Evolutionary conservation across 495 filamentous ascomycete genomes (phyloP).

Genomic region (Tuber borchii): DNA sequence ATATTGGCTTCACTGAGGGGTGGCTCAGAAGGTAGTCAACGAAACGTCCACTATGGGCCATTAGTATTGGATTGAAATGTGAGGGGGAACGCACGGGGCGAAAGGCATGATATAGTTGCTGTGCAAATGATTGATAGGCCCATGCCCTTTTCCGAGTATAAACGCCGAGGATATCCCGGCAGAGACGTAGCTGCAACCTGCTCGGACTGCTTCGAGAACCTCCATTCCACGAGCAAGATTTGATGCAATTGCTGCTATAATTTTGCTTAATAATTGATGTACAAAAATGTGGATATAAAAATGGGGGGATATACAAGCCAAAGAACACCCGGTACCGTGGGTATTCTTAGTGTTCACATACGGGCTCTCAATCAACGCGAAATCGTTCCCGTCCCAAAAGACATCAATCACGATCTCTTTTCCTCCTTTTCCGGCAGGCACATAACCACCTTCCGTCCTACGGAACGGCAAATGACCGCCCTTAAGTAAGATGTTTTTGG

Average conservation of each 20-base stretch:
- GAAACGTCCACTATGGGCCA: slow-evolving; percentile 60
- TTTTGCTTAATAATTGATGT: neutral
- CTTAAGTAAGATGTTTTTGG: slow-evolving; percentile 77
- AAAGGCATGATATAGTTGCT: slow-evolving; percentile 74
- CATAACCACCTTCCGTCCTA: slow-evolving; percentile 47
- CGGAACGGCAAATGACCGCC: slow-evolving; percentile 84
- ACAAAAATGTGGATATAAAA: slow-evolving; percentile 3
- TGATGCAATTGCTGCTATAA: slow-evolving; percentile 72
- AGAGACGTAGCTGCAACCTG: slow-evolving; percentile 72
- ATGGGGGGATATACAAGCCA: slow-evolving; percentile 61
- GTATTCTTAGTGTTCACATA: slow-evolving; percentile 72
- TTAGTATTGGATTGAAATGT: slow-evolving; percentile 18
- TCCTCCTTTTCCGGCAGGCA: slow-evolving; percentile 52
- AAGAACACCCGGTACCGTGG: slow-evolving; percentile 90
- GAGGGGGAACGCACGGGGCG: slow-evolving; percentile 56
- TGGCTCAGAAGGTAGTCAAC: slow-evolving; percentile 76
- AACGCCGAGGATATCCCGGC: slow-evolving; percentile 68
- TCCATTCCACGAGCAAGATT: slow-evolving; percentile 62
- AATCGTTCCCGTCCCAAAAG: slow-evolving; percentile 55
- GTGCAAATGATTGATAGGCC: slow-evolving; percentile 92
- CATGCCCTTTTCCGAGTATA: slow-evolving; percentile 69
- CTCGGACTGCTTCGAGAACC: slow-evolving; percentile 58
- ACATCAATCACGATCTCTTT: slow-evolving; percentile 65
- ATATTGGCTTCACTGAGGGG: slow-evolving; percentile 61
- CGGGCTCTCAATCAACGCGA: slow-evolving; percentile 57